Evolutionary conservation across 2,329 filamentous ascomycete species (phyloP).

Genomic region (Colletotrichum paranaense): DNA sequence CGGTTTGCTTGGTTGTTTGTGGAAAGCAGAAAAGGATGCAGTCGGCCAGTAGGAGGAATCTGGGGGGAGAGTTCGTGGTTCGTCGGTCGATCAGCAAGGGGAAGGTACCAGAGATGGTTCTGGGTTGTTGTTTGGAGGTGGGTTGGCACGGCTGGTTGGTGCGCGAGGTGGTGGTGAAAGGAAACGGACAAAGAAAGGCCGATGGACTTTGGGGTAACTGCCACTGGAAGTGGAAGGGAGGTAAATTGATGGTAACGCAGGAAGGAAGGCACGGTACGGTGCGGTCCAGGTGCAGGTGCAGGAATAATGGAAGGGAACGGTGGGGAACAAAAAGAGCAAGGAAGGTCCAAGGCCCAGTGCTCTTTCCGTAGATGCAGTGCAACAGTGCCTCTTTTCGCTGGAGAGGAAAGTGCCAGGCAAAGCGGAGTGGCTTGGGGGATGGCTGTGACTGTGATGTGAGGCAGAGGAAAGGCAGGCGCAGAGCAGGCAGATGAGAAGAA

Average conservation of each 20-base stretch:
- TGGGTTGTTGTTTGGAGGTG: constrained; percentile 19
- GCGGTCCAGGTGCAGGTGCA: background rate
- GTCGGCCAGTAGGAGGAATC: background rate
- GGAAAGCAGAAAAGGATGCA: background rate
- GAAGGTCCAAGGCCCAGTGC: background rate
- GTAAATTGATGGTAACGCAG: background rate
- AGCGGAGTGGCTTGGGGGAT: background rate
- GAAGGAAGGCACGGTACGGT: background rate
- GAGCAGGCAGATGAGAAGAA: background rate
- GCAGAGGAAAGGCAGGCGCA: too few relatives aligned
- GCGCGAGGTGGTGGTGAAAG: constrained; percentile 14
- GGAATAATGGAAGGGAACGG: background rate
- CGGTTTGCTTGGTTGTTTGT: background rate
- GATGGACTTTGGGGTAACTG: background rate
- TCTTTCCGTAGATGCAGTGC: background rate
- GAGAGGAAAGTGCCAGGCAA: background rate
- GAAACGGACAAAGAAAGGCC: constrained; percentile 20
- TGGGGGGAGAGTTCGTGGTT: background rate
- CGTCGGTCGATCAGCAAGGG: constrained; percentile 5
- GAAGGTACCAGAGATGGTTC: background rate
- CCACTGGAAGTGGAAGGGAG: background rate
- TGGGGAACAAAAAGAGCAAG: constrained; percentile 2
- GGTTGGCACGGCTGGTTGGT: background rate
- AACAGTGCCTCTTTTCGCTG: background rate
- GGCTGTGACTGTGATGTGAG: background rate